phyloP scores from a whole-genome alignment of 495 filamentous ascomycete genomes.

The Penicillium samsonianum region DNA sequence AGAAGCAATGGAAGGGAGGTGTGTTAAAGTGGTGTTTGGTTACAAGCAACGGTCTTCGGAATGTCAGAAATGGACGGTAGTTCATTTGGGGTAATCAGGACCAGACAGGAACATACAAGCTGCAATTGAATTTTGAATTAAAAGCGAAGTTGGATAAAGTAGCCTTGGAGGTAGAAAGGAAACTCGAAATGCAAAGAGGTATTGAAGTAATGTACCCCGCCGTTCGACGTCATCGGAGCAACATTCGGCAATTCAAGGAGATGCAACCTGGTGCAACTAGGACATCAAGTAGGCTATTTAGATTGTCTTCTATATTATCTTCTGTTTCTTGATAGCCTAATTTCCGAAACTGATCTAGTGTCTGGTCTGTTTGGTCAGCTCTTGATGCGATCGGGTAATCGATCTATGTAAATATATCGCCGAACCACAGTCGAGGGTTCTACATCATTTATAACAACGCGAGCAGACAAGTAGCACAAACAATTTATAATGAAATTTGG shows the following conservation, averaged over 20 bases:
- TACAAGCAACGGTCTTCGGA: constrained; percentile 21
- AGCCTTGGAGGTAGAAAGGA: not conserved
- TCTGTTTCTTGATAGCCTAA: not conserved
- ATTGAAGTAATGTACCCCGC: constrained; percentile 14
- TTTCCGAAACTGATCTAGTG: not conserved
- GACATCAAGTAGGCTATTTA: not conserved
- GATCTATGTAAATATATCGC: not conserved
- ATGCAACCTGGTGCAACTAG: constrained; percentile 13
- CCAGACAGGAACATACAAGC: not conserved
- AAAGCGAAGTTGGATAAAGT: constrained; percentile 1
- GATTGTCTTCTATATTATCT: not conserved
- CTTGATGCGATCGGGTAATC: not conserved
- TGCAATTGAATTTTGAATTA: not conserved
- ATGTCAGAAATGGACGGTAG: constrained; percentile 25
- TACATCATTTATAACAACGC: not conserved
- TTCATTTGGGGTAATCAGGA: not conserved
- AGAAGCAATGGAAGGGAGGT: constrained; percentile 26
- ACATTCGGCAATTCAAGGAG: constrained; percentile 17
- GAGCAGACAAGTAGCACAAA: not conserved
- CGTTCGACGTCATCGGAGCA: constrained; percentile 27
- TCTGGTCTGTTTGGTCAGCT: not conserved
- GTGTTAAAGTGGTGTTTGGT: constrained; percentile 15
- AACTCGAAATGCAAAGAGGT: not conserved
- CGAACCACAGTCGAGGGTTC: not conserved
- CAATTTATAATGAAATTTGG: not conserved